Percentiles rank a stretch among this genome's conserved stretches.
Evolutionary conservation across 2,329 filamentous ascomycete genomes (phyloP).

Genomic region (Diplocarpon rosae): DNA sequence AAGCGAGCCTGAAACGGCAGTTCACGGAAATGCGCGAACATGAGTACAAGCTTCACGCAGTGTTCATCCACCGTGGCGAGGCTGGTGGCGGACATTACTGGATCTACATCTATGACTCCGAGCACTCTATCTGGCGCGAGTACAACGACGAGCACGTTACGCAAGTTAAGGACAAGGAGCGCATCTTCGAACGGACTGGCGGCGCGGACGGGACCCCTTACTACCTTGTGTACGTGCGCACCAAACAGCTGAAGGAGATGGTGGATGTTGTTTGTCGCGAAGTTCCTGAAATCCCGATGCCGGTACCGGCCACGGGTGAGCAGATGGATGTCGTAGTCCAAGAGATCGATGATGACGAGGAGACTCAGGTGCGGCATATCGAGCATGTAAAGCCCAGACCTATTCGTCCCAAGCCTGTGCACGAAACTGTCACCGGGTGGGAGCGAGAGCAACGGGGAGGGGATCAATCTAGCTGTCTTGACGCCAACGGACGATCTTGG

Average conservation of each 20-base stretch:
- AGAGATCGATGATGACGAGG: neutral
- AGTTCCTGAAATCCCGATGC: conserved; percentile 12
- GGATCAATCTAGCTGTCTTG: neutral
- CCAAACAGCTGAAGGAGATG: conserved; percentile 47
- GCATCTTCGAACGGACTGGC: conserved; percentile 59
- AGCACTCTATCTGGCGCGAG: conserved; percentile 67
- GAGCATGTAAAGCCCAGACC: conserved; percentile 18
- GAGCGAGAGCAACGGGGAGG: neutral
- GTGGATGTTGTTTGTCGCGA: conserved; percentile 46
- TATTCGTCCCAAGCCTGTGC: conserved; percentile 17
- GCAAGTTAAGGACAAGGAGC: conserved; percentile 49
- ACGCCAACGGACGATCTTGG: conserved; percentile 1
- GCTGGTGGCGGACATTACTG: conserved; percentile 81
- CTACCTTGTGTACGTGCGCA: conserved; percentile 73
- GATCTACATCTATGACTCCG: conserved; percentile 61
- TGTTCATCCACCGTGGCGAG: conserved; percentile 78
- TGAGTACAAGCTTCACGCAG: conserved; percentile 76
- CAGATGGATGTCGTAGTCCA: conserved; percentile 1
- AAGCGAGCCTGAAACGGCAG: conserved; percentile 33
- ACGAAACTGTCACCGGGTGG: neutral
- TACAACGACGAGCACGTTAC: conserved; percentile 86
- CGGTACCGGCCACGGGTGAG: conserved; percentile 6
- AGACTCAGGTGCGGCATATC: conserved; percentile 10
- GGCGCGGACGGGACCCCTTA: conserved; percentile 63
- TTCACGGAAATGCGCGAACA: conserved; percentile 54